Evolutionary conservation across 2,329 filamentous ascomycete species (phyloP).

Genomic region (Aspergillus pseudotamarii): DNA sequence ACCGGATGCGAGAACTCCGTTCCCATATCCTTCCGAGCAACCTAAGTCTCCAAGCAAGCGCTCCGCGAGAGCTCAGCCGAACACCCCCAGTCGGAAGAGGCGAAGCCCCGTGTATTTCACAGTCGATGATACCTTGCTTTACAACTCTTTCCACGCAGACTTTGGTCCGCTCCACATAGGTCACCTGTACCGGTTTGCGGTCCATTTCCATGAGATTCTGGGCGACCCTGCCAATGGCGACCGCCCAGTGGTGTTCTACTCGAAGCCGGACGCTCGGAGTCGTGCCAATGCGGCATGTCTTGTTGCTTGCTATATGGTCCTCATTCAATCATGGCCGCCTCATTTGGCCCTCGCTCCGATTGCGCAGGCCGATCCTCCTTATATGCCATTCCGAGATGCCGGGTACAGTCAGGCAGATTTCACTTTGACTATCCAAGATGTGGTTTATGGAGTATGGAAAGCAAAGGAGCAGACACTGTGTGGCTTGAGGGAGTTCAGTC

Average conservation of each 20-base stretch:
- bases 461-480: slow-evolving; percentile 95
- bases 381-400: slow-evolving; percentile 98
- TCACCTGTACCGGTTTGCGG: slow-evolving; percentile 93
- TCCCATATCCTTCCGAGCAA: slow-evolving; percentile 71
- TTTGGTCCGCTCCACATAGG: slow-evolving; percentile 97
- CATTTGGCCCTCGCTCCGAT: slow-evolving; percentile 94
- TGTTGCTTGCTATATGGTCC: slow-evolving; percentile 96
- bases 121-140: slow-evolving; percentile 86
- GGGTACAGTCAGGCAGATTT: slow-evolving; percentile 99
- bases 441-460: slow-evolving; percentile 98
- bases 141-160: slow-evolving; percentile 98
- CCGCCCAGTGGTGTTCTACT: slow-evolving; percentile 93
- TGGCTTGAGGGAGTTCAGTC: slow-evolving; percentile 87
- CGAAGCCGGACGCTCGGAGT: slow-evolving; percentile 87
- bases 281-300: slow-evolving; percentile 87
- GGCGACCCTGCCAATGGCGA: slow-evolving; percentile 89
- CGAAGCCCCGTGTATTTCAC: slow-evolving; percentile 87
- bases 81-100: slow-evolving; percentile 56
- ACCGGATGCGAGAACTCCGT: slow-evolving; percentile 78
- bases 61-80: slow-evolving; percentile 66
- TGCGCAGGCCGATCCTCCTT: slow-evolving; percentile 90
- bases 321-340: slow-evolving; percentile 97
- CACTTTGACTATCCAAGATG: slow-evolving; percentile 90
- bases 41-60: slow-evolving; percentile 74
- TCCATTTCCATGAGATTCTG: slow-evolving; percentile 92